These are phyloP conservation scores for Beauveria varroae DNA, from an alignment of 2,329 filamentous ascomycete genomes.

Conservation along the genomic window DNA sequence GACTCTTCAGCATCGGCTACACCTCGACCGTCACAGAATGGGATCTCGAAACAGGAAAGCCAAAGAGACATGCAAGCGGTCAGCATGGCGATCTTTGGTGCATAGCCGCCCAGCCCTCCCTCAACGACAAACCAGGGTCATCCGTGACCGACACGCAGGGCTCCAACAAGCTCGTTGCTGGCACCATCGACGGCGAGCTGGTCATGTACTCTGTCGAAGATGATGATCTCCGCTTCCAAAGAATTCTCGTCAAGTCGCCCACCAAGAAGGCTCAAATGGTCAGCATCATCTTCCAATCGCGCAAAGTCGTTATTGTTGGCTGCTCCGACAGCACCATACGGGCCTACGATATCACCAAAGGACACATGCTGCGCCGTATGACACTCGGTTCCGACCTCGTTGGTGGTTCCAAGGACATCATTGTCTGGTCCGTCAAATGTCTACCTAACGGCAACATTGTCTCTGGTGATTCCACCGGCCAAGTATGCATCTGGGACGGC, in stretches of 20 bases:
- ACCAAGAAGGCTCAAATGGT: slow-evolving; percentile 84
- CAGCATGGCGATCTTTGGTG: slow-evolving; percentile 98
- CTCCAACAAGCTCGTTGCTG: slow-evolving; percentile 63
- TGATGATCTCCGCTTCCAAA: slow-evolving; percentile 71
- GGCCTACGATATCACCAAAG: slow-evolving; percentile 77
- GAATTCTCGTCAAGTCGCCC: slow-evolving; percentile 65
- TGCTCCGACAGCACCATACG: slow-evolving; percentile 97
- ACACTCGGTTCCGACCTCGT: slow-evolving; percentile 72
- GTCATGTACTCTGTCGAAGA: slow-evolving; percentile 83
- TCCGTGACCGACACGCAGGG: slow-evolving; percentile 26
- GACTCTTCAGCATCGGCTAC: slow-evolving; percentile 94
- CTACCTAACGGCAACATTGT: slow-evolving; percentile 83
- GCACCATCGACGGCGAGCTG: slow-evolving; percentile 86
- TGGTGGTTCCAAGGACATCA: slow-evolving; percentile 73
- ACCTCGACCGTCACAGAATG: slow-evolving; percentile 91
- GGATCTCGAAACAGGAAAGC: slow-evolving; percentile 74
- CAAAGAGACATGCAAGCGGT: slow-evolving; percentile 75
- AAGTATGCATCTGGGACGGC: slow-evolving; percentile 88
- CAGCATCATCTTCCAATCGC: slow-evolving; percentile 83
- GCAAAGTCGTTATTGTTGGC: slow-evolving; percentile 75
- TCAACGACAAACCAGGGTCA: slow-evolving; percentile 20
- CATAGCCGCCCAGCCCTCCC: slow-evolving; percentile 73
- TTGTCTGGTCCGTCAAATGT: slow-evolving; percentile 91
- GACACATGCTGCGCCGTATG: slow-evolving; percentile 70
- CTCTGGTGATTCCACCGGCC: slow-evolving; percentile 89